Evolutionary conservation across 225 moss, liverwort and hornwort genomes (phyloP).

Genomic region (Polytrichum commune): DNA sequence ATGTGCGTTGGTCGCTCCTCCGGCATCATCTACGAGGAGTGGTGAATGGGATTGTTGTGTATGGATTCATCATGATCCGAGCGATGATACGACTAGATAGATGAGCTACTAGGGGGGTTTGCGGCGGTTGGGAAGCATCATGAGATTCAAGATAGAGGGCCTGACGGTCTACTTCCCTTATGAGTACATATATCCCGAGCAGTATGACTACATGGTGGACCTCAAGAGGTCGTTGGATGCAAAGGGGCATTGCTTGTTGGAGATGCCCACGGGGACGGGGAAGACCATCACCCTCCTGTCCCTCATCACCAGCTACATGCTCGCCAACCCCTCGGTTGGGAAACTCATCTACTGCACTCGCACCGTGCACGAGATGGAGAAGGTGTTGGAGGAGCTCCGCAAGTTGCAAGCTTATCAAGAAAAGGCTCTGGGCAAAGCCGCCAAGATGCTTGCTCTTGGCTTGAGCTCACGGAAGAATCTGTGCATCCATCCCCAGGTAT

Average conservation of each 20-base stretch:
- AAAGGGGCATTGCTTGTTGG: conserved; percentile 90
- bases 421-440: conserved; percentile 63
- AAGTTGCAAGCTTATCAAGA: conserved; percentile 93
- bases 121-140: conserved; percentile 7
- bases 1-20: no score
- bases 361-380: conserved; percentile 99
- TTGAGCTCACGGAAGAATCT: conserved; percentile 94
- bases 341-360: conserved; percentile 98
- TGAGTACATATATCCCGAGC: conserved; percentile 95
- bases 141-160: conserved; percentile 95
- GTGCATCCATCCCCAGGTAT: conserved; percentile 73
- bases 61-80: no score
- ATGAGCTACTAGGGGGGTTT: no score
- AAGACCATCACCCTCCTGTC: conserved; percentile 97
- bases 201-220: conserved; percentile 98
- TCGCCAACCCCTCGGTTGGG: conserved; percentile 61
- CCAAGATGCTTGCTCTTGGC: conserved; percentile 83
- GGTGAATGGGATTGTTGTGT: no score
- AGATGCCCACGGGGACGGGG: conserved; percentile 98
- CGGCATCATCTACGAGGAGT: no score
- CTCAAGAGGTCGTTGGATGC: conserved; percentile 90
- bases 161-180: conserved; percentile 97
- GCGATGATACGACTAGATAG: no score
- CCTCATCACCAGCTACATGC: conserved; percentile 91
- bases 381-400: conserved; percentile 94